Evolutionary conservation across 179 eudicot species (phyloP).

Genomic region (Spergularia azorica): DNA sequence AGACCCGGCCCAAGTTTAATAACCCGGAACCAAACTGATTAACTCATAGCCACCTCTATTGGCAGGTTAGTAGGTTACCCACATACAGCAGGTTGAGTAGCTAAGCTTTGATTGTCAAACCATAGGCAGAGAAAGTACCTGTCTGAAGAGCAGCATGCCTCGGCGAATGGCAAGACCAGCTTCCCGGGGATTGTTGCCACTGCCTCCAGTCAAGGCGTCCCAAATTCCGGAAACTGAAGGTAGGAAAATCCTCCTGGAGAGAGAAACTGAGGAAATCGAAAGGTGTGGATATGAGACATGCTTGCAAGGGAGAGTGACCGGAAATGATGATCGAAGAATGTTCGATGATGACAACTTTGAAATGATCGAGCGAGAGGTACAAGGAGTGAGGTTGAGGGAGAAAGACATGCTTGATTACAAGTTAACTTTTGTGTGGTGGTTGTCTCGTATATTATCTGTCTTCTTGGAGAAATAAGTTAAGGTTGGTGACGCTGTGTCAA

Average conservation of each 20-base stretch:
- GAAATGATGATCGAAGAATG: constrained; percentile 18
- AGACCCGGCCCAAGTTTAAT: too few species aligned
- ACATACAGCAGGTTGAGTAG: too few species aligned
- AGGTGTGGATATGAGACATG: constrained; percentile 16
- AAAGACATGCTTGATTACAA: not conserved
- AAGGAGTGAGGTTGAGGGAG: constrained; percentile 18
- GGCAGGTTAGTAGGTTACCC: too few species aligned
- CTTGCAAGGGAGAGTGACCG: constrained; percentile 27
- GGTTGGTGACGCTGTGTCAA: not conserved
- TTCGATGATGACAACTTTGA: constrained; percentile 22
- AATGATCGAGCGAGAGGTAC: constrained; percentile 16
- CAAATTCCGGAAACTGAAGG: constrained; percentile 67
- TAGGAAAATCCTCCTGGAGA: constrained; percentile 46
- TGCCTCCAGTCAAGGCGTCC: constrained; percentile 67
- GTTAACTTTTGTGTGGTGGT: not conserved
- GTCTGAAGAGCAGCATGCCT: constrained; percentile 75
- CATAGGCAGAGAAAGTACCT: constrained; percentile 32
- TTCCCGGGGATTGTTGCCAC: constrained; percentile 40
- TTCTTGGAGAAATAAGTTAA: not conserved
- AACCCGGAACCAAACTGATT: too few species aligned
- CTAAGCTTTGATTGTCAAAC: too few species aligned
- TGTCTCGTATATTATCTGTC: not conserved
- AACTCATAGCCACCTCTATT: too few species aligned
- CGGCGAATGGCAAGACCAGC: constrained; percentile 61
- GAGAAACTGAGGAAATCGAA: constrained; percentile 20